A percentile compares a stretch with the other conserved stretches of the same genome.
phyloP scores from a whole-genome alignment of 805 yeast species.

The Metschnikowia drakensbergensis region DNA sequence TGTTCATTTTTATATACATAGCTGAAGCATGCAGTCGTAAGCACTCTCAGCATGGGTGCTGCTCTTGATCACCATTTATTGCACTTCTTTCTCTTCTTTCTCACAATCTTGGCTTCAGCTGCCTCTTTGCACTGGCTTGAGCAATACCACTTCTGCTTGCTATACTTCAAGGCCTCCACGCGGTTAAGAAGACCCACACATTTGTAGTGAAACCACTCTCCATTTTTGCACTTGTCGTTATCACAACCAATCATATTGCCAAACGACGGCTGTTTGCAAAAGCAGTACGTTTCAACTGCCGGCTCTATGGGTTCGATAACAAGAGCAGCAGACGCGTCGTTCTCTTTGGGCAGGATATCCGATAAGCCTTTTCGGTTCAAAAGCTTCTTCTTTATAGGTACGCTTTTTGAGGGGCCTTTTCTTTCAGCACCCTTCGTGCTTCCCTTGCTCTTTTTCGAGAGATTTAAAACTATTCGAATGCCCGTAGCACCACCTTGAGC shows the following conservation, averaged over 20 bases:
- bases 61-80: conserved; percentile 1
- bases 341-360: neutral
- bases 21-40: neutral
- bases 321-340: neutral
- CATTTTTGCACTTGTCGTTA: conserved; percentile 36
- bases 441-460: neutral
- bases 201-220: conserved; percentile 46
- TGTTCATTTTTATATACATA: conserved; percentile 2
- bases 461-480: conserved; percentile 15
- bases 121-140: conserved; percentile 28
- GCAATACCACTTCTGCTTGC: conserved; percentile 39
- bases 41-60: neutral
- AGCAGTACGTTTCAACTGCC: conserved; percentile 17
- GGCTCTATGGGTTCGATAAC: conserved; percentile 6
- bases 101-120: conserved; percentile 6
- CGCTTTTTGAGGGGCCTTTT: neutral
- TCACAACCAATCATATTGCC: conserved; percentile 33
- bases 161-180: conserved; percentile 35
- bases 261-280: conserved; percentile 26
- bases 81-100: conserved; percentile 5
- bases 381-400: neutral
- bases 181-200: conserved; percentile 40
- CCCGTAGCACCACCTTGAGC: conserved; percentile 12
- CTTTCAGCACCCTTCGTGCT: neutral
- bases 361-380: neutral